A percentile compares a stretch with the other conserved stretches of the same genome.
phyloP scores from a whole-genome alignment of 1,284 basidiomycete species.

The Flammula alnicola region DNA sequence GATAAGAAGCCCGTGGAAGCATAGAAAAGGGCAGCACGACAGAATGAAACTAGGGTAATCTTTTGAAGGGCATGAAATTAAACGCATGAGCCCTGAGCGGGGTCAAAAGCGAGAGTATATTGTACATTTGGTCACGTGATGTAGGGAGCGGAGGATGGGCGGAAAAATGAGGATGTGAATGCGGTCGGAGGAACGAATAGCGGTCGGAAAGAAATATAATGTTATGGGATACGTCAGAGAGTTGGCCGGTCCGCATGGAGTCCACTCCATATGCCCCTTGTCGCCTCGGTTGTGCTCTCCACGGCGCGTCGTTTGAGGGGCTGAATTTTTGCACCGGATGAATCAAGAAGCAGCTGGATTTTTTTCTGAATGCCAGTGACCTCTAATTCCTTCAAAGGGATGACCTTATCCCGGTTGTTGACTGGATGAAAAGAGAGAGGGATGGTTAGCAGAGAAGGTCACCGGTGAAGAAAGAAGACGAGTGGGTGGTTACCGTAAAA shows the following conservation, averaged over 20 bases:
- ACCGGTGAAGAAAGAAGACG: conserved; percentile 3
- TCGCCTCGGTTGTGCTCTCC: conserved; percentile 77
- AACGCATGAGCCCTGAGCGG: conserved; percentile 17
- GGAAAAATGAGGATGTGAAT: conserved; percentile 15
- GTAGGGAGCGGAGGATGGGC: conserved; percentile 17
- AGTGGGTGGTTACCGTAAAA: conserved; percentile 63
- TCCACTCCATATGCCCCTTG: conserved; percentile 87
- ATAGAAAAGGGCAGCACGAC: conserved; percentile 11
- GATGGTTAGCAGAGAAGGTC: conserved; percentile 19
- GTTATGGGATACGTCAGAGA: conserved; percentile 31
- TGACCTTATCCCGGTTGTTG: conserved; percentile 82
- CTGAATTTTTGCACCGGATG: conserved; percentile 83
- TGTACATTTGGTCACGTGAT: conserved; percentile 35
- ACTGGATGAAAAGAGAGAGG: conserved; percentile 43
- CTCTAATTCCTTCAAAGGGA: conserved; percentile 73
- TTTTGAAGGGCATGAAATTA: conserved; percentile 28
- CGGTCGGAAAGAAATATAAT: conserved; percentile 4
- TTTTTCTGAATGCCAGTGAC: conserved; percentile 75
- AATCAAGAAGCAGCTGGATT: conserved; percentile 80
- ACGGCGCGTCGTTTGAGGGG: conserved; percentile 73
- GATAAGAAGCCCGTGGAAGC: conserved; percentile 21
- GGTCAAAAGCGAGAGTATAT: conserved; percentile 23
- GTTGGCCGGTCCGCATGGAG: conserved; percentile 67
- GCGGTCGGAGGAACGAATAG: conserved; percentile 1
- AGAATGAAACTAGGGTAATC: conserved; percentile 25